Evolutionary conservation across 2,329 filamentous ascomycete genomes (phyloP), one percentile per base, ranked within the genome.

Genomic region (Cercospora sesami): DNA sequence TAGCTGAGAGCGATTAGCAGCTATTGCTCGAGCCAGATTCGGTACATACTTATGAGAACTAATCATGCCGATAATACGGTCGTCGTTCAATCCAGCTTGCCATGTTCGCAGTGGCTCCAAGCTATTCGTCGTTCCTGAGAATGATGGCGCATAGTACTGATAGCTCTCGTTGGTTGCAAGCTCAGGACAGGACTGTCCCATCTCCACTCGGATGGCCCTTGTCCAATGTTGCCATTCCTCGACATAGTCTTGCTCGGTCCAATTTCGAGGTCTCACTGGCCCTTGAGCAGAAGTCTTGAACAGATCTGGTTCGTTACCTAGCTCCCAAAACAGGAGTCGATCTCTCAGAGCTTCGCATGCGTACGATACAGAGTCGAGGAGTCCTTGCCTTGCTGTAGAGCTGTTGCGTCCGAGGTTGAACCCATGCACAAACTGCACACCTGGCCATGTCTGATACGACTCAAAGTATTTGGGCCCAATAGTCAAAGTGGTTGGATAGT

Each of bases 241-340:
- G 2, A 88, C 85, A 72, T 86, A 90, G 33, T 81, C 79, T 16
- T 76, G 77, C 73, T 89, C 87, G 64, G 82, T 83, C 83, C 86
- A 90, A 30, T 74, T 79, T 0, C 79, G 30, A 0, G 86, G 83
- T n/a, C 87, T 78, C 21, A 87, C 83, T 0, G 81, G 78, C 0
- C 84, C 83, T 69, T 86, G 85, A 2, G 82, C 76, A 21, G 83
- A 85, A 1, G 82, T 84, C 18, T 84, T 83, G 76, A 80, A 90
- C 7, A 89, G 77, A 75, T 90, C 87, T 0, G 87, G 86, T 75
- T 90, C 87, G 72, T 90, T 90, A 45, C 89, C 88, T 71, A 89
- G 86, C 73, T 88, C 86, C 86, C 86, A 90, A 69, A 80, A 79
- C 28, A 86, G 82, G 5, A 89, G 78, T 63, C 82, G 86, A 5